Evolutionary conservation across 1,284 basidiomycete species (phyloP).

Genomic region (Boletus sp.): DNA sequence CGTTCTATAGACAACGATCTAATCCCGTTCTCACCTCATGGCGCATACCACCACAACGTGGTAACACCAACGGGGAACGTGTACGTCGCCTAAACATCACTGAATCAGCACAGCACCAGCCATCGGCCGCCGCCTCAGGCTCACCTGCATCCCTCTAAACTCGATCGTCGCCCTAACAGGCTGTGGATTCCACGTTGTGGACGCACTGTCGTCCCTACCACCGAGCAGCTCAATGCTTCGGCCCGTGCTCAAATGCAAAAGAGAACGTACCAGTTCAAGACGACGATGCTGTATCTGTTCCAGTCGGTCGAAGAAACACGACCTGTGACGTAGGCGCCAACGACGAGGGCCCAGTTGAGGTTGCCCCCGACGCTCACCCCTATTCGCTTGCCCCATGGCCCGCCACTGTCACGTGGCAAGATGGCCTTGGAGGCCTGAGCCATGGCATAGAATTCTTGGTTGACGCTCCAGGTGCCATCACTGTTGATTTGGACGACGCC

Average conservation of each 20-base stretch:
- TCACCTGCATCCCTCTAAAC: constrained; percentile 64
- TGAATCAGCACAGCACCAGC: background rate
- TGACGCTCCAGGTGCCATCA: constrained; percentile 56
- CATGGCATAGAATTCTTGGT: constrained; percentile 75
- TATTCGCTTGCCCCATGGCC: constrained; percentile 66
- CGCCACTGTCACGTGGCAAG: constrained; percentile 61
- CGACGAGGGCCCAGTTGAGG: constrained; percentile 55
- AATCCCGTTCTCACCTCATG: constrained; percentile 11
- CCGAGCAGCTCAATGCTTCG: background rate
- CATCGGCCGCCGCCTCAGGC: background rate
- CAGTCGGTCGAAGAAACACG: constrained; percentile 54
- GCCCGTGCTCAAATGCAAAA: constrained; percentile 5
- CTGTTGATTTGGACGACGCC: constrained; percentile 62
- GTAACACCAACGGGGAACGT: constrained; percentile 41
- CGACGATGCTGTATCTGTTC: constrained; percentile 64
- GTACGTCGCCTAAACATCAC: constrained; percentile 31
- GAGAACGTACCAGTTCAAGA: constrained; percentile 51
- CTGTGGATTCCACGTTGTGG: constrained; percentile 55
- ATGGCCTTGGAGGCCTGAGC: constrained; percentile 72
- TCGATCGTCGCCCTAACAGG: constrained; percentile 63
- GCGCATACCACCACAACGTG: constrained; percentile 37
- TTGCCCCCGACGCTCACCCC: constrained; percentile 56
- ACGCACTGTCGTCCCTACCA: constrained; percentile 47
- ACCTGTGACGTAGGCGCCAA: constrained; percentile 60
- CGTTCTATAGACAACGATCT: too few relatives aligned